Percentiles rank a stretch among this genome's conserved stretches.
phyloP scores from a whole-genome alignment of 257 asterid species.

The Avicennia marina region DNA sequence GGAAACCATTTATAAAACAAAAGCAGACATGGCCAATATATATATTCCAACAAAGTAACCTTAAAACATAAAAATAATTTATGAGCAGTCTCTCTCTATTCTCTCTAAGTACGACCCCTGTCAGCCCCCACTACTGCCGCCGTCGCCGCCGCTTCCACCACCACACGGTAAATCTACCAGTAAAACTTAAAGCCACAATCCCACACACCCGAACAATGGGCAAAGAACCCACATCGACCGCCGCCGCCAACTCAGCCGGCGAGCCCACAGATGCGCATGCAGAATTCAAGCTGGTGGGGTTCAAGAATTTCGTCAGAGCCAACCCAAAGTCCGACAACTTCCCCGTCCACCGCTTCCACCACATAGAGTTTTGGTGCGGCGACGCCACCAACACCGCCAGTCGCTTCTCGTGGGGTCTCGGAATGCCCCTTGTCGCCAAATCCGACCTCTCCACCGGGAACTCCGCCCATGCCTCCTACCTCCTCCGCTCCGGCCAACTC shows the following conservation, averaged over 20 bases:
- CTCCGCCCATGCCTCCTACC: conserved; percentile 80
- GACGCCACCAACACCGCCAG: conserved; percentile 75
- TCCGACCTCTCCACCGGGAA: conserved; percentile 94
- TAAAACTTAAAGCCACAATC: too few species aligned
- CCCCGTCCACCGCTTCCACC: conserved; percentile 69
- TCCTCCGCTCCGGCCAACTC: conserved; percentile 70
- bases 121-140: too few species aligned
- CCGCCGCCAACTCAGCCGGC: conserved; percentile 19
- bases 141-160: too few species aligned
- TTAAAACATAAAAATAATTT: too few species aligned
- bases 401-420: conserved; percentile 89
- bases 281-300: conserved; percentile 51
- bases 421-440: conserved; percentile 70
- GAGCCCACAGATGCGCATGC: too few species aligned
- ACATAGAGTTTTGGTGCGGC: conserved; percentile 84
- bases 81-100: too few species aligned
- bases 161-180: too few species aligned
- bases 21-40: too few species aligned
- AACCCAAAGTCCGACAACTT: conserved; percentile 68
- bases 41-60: too few species aligned
- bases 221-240: conserved; percentile 2
- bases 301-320: conserved; percentile 48
- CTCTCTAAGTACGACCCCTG: too few species aligned
- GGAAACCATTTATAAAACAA: too few species aligned
- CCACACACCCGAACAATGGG: neutral